Evolutionary conservation across 2,329 filamentous ascomycete genomes (phyloP), one percentile per base, ranked within the genome.

Genomic region (Aspergillus versicolor): DNA sequence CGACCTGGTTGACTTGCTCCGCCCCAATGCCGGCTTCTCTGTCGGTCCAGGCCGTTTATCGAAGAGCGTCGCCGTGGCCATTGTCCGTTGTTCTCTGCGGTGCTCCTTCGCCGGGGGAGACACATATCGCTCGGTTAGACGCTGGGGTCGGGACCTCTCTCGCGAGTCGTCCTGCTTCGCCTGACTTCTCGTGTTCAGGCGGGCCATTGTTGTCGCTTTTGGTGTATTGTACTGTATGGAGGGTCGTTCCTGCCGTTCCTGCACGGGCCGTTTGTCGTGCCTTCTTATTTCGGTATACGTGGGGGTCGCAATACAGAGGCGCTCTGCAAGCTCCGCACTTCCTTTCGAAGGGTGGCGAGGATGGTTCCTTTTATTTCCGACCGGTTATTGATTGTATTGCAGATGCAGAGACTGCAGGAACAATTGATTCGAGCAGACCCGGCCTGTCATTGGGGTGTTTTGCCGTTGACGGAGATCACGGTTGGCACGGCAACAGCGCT

Each of bases 121-220:
- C 13, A 40, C 42, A 21, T 41, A 12, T 53, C 52, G 52, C 22
- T 56, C 54, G n/a, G 46, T 50, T 47, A 57, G 46, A 12, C 32
- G 56, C 17, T 41, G 38, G 7, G 24, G 19, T 30, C 22, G 37
- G 42, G 34, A 15, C 22, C 48, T 53, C n/a, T 27, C 21, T 5
- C 27, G 54, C 17, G 46, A 41, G 15, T 50, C 27, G 12, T 48
- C 46, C n/a, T 56, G 58, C 19, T 63, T 65, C 30, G 57, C 42
- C 7, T 65, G 61, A 12, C 59, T 65, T 13, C 61, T 49, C 6
- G 67, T 63, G 54, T 70, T 70, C 52, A 70, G 59, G 56, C 67
- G 61, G 38, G 68, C 68, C 68, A 70, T 70, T 17, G 44, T 65
- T 19, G 30, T 32, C 40, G 7, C 48, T 34, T 9, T 19, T 27